phyloP scores from a whole-genome alignment of 108 stramenopile species.

The Nitzschia sp. region DNA sequence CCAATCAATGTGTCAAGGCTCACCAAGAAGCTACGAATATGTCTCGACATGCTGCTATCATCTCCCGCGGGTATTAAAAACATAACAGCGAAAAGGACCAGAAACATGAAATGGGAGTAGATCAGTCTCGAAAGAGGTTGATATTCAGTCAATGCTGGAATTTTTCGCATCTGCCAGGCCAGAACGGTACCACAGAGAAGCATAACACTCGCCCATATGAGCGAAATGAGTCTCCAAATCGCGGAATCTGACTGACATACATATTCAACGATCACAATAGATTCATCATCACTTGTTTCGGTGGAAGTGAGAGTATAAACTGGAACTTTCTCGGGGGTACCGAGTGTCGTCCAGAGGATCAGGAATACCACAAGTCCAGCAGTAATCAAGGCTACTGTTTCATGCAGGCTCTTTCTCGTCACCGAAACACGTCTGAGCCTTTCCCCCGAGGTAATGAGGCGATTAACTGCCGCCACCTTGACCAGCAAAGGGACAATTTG shows the following conservation, averaged over 20 bases:
- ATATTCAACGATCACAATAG: conserved; percentile 11
- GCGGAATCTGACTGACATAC: not conserved
- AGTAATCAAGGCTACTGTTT: conserved; percentile 10
- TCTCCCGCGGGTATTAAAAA: too few species aligned
- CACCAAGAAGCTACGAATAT: too few species aligned
- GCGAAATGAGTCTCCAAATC: conserved; percentile 2
- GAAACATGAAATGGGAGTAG: conserved; percentile 37
- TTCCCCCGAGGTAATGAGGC: conserved; percentile 11
- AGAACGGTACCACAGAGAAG: conserved; percentile 25
- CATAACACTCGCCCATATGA: conserved; percentile 23
- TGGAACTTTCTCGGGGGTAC: not conserved
- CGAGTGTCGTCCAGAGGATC: conserved; percentile 29
- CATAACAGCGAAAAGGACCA: conserved; percentile 13
- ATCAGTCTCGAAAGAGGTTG: conserved; percentile 26
- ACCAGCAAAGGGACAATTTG: conserved; percentile 40
- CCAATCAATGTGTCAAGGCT: too few species aligned
- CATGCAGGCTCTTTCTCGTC: conserved; percentile 16
- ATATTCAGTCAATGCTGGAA: conserved; percentile 43
- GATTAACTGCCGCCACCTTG: conserved; percentile 42
- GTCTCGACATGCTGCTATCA: too few species aligned
- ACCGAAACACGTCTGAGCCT: conserved; percentile 36
- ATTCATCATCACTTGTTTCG: not conserved
- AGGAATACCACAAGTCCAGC: conserved; percentile 23
- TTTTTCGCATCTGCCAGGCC: conserved; percentile 32
- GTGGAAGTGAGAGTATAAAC: conserved; percentile 6